These are phyloP conservation scores for Boehmeria nivea DNA, from an alignment of 306 rosid genomes.

Conservation along the genomic window DNA sequence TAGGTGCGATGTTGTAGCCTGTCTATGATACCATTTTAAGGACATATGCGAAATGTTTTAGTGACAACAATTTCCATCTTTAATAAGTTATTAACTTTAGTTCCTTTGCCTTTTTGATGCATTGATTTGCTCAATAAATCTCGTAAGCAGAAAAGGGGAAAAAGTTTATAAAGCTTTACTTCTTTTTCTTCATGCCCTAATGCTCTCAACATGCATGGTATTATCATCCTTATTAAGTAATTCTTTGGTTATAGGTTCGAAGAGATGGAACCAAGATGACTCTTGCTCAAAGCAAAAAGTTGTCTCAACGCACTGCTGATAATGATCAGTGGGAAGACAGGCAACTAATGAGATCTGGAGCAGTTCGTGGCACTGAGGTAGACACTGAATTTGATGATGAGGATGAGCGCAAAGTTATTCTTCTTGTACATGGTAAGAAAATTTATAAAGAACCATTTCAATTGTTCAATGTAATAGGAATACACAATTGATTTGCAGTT, in stretches of 20 bases:
- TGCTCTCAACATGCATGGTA: too few relatives aligned
- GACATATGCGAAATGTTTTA: too few relatives aligned
- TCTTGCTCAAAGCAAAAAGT: slow-evolving; percentile 84
- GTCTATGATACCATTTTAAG: background rate
- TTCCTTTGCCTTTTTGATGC: too few relatives aligned
- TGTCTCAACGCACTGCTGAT: slow-evolving; percentile 95
- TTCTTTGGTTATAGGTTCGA: slow-evolving; percentile 44
- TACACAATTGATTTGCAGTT: background rate
- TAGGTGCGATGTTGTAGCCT: background rate
- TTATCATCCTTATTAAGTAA: too few relatives aligned
- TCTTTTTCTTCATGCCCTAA: background rate
- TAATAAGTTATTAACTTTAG: background rate
- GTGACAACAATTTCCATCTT: background rate
- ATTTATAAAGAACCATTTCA: slow-evolving; percentile 8
- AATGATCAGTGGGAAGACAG: slow-evolving; percentile 99
- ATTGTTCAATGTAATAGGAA: slow-evolving; percentile 9
- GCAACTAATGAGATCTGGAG: slow-evolving; percentile 92
- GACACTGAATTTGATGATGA: slow-evolving; percentile 97
- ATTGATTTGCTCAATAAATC: too few relatives aligned
- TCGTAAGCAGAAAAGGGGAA: too few relatives aligned
- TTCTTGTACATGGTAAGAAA: slow-evolving; percentile 88
- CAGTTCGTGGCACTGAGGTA: slow-evolving; percentile 97
- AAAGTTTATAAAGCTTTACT: too few relatives aligned
- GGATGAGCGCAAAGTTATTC: slow-evolving; percentile 93
- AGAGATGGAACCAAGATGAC: slow-evolving; percentile 97